A percentile compares a stretch with the other conserved stretches of the same genome.
phyloP scores from a whole-genome alignment of 306 rosid species.

The Inga laurina region DNA sequence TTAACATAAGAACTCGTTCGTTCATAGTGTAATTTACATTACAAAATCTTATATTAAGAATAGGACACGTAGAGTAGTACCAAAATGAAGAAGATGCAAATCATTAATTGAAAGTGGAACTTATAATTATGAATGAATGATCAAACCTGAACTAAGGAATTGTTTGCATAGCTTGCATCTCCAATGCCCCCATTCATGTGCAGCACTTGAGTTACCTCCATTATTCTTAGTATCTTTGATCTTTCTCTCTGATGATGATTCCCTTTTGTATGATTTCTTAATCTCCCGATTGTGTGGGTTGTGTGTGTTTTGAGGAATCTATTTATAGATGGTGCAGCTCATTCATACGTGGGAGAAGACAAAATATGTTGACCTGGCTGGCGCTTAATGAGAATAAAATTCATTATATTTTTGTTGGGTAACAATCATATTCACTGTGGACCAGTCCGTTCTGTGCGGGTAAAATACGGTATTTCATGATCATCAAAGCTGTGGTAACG shows the following conservation, averaged over 20 bases:
- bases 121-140: not conserved
- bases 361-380: not conserved
- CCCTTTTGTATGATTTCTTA: not conserved
- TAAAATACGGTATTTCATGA: not conserved
- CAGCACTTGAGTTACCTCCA: constrained; percentile 32
- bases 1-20: too few species aligned
- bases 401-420: not conserved
- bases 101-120: not conserved
- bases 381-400: not conserved
- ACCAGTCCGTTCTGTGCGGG: not conserved
- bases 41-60: too few species aligned
- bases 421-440: not conserved
- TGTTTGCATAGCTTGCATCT: constrained; percentile 37
- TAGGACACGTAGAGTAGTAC: too few species aligned
- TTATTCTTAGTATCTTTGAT: not conserved
- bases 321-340: constrained; percentile 1
- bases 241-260: not conserved
- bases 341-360: not conserved
- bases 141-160: constrained; percentile 36
- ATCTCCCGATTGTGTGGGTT: not conserved
- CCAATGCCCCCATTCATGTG: constrained; percentile 43
- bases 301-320: not conserved
- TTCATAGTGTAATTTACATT: too few species aligned
- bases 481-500: not conserved
- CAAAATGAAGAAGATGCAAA: not conserved